These are phyloP conservation scores for Chenopodium berlandieri DNA, from an alignment of 148 eudicot genomes.

Conservation along the genomic window DNA sequence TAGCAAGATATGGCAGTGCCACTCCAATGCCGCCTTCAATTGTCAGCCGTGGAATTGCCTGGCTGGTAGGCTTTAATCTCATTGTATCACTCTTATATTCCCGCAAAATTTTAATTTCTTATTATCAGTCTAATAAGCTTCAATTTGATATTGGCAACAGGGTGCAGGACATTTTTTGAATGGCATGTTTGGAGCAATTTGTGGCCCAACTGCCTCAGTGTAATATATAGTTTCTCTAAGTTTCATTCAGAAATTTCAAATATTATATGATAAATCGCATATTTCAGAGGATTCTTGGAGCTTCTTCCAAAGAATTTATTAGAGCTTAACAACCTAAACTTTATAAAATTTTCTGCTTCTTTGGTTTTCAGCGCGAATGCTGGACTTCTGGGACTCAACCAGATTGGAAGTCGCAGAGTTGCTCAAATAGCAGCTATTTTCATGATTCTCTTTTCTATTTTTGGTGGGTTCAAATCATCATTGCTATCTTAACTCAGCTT, in stretches of 20 bases:
- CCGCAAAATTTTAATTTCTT: not conserved
- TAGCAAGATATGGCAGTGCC: slow-evolving; percentile 72
- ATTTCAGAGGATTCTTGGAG: not conserved
- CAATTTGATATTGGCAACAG: slow-evolving; percentile 30
- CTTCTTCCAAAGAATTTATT: not conserved
- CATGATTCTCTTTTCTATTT: slow-evolving; percentile 83
- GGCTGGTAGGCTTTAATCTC: slow-evolving; percentile 59
- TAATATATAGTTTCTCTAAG: slow-evolving; percentile 27
- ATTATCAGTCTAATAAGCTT: not conserved
- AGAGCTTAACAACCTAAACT: not conserved
- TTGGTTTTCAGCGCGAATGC: slow-evolving; percentile 64
- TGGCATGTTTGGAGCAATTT: slow-evolving; percentile 66
- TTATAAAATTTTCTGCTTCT: not conserved
- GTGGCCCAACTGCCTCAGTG: slow-evolving; percentile 89
- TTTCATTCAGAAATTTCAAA: not conserved
- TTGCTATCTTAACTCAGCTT: not conserved
- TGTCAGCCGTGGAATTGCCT: slow-evolving; percentile 67
- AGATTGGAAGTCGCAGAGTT: slow-evolving; percentile 84
- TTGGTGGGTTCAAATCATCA: slow-evolving; percentile 45
- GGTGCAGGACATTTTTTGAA: slow-evolving; percentile 70
- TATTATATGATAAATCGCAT: not conserved
- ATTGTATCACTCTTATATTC: not conserved
- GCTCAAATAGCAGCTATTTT: slow-evolving; percentile 74
- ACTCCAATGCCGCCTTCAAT: slow-evolving; percentile 80
- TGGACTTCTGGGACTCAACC: slow-evolving; percentile 74